Base-by-base conservation (phyloP, 2,329 filamentous ascomycete species). In the Neodidymelliopsis sp. region DNA sequence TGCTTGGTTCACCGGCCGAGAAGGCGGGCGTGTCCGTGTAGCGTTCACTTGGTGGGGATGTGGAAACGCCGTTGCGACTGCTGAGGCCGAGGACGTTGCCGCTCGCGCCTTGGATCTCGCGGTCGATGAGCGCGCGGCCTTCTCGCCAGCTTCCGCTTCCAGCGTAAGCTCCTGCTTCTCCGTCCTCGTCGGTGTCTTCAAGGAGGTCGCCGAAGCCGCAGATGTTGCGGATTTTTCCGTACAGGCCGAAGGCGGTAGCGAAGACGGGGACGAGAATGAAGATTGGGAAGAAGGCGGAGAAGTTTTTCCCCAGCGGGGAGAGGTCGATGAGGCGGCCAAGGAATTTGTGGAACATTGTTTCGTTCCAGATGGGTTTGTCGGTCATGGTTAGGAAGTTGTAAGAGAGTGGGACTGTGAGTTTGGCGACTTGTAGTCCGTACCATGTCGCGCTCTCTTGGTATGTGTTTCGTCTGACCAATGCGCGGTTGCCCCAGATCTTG, bases 301-400 rank as follows among this genome's bases (percentile, higher is more conserved):
- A 97, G 69, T 89, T 90, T 33, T 84, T 83, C 4, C 92, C 91
- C 1, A 97, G 77, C 0, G 87, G 84, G 0, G 91, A 97, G 12
- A 97, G 79, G 65, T 93, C 85, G 71, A 99, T 91, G 9, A 91
- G 81, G 31, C 84, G 77, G 6, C 94, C 94, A 0, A 99, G 81
- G 64, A 99, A 96, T 30, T 83, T 74, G 75, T 93, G 96, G 73
- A 97, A 99, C 0, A 86, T 85, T 0, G 92, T 97, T 61, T 86
- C 82, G 48, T 81, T 75, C 67, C 91, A 93, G 30, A 96, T 84
- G 10, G 79, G 78, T 6, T 79, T 80, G 1, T 89, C 88, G 16
- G 97, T 75, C 69, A 97, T 93, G 0, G 93, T 97, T 70, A 96
- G 82, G 68, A 97, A 99, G 75, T 99, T 99, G 82, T 96, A 99